phyloP scores from a whole-genome alignment of 2,329 filamentous ascomycete species.

The Thielaviopsis punctulata region DNA sequence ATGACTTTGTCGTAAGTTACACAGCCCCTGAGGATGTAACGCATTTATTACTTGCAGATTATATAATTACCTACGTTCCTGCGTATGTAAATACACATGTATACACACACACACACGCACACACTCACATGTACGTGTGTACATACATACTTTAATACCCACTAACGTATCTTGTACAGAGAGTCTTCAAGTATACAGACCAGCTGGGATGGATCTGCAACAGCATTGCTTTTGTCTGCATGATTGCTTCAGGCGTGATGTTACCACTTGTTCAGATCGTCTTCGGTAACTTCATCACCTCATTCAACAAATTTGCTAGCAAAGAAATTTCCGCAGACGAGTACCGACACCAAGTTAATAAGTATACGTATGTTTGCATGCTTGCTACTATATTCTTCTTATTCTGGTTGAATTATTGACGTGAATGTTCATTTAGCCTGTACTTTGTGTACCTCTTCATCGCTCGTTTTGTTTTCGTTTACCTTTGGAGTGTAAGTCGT shows the following conservation, averaged over 20 bases:
- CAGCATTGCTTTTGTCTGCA: conserved; percentile 19
- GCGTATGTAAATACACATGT: too few species aligned
- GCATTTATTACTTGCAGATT: not conserved
- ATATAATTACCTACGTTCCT: too few species aligned
- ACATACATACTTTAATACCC: too few species aligned
- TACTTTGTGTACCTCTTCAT: conserved; percentile 42
- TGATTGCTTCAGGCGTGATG: conserved; percentile 22
- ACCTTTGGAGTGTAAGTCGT: conserved; percentile 32
- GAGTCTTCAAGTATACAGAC: conserved; percentile 25
- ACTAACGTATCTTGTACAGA: conserved; percentile 17
- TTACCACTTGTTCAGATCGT: conserved; percentile 42
- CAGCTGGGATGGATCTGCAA: conserved; percentile 22
- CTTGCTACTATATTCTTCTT: too few species aligned
- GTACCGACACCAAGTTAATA: conserved; percentile 33
- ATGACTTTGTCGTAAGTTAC: not conserved
- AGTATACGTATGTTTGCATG: conserved; percentile 22
- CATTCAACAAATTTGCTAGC: conserved; percentile 38
- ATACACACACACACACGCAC: too few species aligned
- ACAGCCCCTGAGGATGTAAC: not conserved
- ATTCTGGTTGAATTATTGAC: not conserved
- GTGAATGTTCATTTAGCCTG: conserved; percentile 14
- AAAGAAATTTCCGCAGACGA: conserved; percentile 24
- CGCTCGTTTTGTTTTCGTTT: conserved; percentile 35
- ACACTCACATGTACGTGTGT: too few species aligned
- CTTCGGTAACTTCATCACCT: conserved; percentile 36